Base-by-base conservation (phyloP, 768 basidiomycete genomes). In the Dioszegia aurantiaca region DNA sequence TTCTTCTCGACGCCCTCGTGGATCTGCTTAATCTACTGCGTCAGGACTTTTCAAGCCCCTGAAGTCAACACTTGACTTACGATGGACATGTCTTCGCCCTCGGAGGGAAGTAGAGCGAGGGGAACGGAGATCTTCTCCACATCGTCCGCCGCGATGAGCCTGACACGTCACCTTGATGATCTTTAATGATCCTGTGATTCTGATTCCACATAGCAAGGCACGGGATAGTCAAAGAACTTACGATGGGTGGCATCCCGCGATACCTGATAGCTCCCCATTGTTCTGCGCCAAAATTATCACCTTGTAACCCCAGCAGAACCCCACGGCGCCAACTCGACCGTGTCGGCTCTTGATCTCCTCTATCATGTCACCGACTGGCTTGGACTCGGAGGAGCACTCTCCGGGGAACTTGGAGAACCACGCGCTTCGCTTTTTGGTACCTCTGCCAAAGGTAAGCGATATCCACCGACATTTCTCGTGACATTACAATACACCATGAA, bases 31-130 rank as follows among this genome's bases (percentile, higher is more conserved):
- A 69, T 66, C 70, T 72, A 49, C 10, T 14, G 17, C 23, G 6
- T 33, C 28, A 30, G 36, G 24, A 36, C 14, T 6, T 23, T 39
- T 14, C 3, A 36, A 19, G 21, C 42, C 19, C 14, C 8, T 39
- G 53, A 17, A 3, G 8, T 40, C 14, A 10, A 68, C 78, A n/a
- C n/a, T n/a, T n/a, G n/a, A n/a, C n/a, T n/a, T 44, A 83, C 85
- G 75, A 85, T 82, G 3, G 80, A 80, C 16, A 78, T 65, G 11
- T 84, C 80, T 66, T 86, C 86, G 62, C 85, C 84, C 41, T 80
- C 79, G 53, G 84, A 84, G 23, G 82, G 78, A 69, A 84, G 84
- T 16, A 86, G 77, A 14, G 75, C 83, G 30, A 84, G 62, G 27
- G 86, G 86, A 17, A 84, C 77, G 14, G 78, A 74, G 42, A 86